Base-by-base conservation (phyloP, 116 monocot genomes). In the Posidonia oceanica region DNA sequence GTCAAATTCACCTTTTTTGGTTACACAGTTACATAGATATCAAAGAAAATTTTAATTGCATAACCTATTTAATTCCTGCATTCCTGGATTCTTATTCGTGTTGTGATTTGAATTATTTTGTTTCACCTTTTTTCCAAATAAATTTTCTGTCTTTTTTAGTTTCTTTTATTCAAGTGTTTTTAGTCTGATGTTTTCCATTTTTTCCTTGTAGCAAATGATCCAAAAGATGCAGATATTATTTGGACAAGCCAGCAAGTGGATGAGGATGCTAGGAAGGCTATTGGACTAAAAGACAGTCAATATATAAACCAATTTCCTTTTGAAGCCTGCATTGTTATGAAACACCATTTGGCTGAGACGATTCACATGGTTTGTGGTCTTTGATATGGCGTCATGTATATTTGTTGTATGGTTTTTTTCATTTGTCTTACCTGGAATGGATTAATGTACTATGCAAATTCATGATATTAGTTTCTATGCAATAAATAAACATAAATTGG, bases 281-380 rank as follows among this genome's bases (percentile, higher is more conserved):
- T 93, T 75, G 88, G 87, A 48, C 59, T 98, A 40, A 84, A 68
- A 23, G 84, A 98, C 59, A 41, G 61, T 53, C 98, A 98, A 61
- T 90, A 83, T 64, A 72, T 75, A 56, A 98, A 98, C 64, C 98
- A 98, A 67, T 93, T 98, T 61, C 98, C 93, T 39, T 98, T 90
- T 79, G 98, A 93, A 83, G 90, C 98, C 68, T 98, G 98, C 74
- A 79, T 98, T 69, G 90, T 98, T 42, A 93, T 98, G 98, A 98
- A 98, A 63, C 98, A 98, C 75, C 90, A 98, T 71, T 68, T 98
- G 54, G 98, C 93, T 55, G 93, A 98, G 71, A 93, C 98, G n/a
- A 98, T 98, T 69, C 83, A 84, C 54, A 82, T 79, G 98, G 98
- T 98, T 51, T 39, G 51, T 67, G 20, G 68, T 37, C 39, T 69